Conservation (phyloP, 495 filamentous ascomycete genomes). For the Aspergillus incahuasiensis region DNA sequence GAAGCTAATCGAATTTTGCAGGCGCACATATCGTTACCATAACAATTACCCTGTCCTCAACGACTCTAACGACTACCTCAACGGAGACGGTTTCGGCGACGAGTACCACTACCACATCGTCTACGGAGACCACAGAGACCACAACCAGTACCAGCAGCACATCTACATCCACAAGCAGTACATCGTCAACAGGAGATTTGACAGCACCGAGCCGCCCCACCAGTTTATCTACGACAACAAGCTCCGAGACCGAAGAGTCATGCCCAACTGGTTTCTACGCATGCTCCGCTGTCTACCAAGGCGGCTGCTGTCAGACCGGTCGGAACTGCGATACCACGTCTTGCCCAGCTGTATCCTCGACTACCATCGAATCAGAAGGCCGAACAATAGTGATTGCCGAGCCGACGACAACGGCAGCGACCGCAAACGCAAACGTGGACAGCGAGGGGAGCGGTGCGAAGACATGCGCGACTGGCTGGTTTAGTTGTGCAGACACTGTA, state of each 20-base stretch:
- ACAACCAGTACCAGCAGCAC: slow-evolving; percentile 19
- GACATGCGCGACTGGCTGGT: slow-evolving; percentile 74
- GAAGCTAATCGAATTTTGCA: slow-evolving; percentile 4
- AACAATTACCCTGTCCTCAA: slow-evolving; percentile 44
- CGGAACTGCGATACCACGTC: slow-evolving; percentile 72
- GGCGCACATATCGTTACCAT: slow-evolving; percentile 43
- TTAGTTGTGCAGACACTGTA: slow-evolving; percentile 58
- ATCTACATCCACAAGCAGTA: slow-evolving; percentile 3
- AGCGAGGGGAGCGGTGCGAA: slow-evolving; percentile 26
- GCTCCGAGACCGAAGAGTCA: slow-evolving; percentile 33
- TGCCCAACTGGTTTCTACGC: slow-evolving; percentile 76
- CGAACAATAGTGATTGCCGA: slow-evolving; percentile 64
- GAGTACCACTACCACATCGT: slow-evolving; percentile 19
- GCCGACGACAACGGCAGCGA: slow-evolving; percentile 34
- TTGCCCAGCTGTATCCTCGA: slow-evolving; percentile 55
- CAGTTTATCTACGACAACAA: slow-evolving; percentile 30
- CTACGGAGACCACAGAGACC: neutral
- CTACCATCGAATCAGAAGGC: slow-evolving; percentile 58
- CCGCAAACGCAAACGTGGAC: slow-evolving; percentile 28
- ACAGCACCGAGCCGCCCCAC: slow-evolving; percentile 49
- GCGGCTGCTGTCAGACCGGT: slow-evolving; percentile 78
- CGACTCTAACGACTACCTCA: slow-evolving; percentile 36
- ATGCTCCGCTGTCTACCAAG: slow-evolving; percentile 59
- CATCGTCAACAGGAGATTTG: slow-evolving; percentile 25
- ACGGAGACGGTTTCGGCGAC: slow-evolving; percentile 33